Percentiles rank a stretch among this genome's conserved stretches.
These are phyloP conservation scores for Colletotrichum viniferum DNA, from an alignment of 2,329 filamentous ascomycete species.

Conservation along the genomic window DNA sequence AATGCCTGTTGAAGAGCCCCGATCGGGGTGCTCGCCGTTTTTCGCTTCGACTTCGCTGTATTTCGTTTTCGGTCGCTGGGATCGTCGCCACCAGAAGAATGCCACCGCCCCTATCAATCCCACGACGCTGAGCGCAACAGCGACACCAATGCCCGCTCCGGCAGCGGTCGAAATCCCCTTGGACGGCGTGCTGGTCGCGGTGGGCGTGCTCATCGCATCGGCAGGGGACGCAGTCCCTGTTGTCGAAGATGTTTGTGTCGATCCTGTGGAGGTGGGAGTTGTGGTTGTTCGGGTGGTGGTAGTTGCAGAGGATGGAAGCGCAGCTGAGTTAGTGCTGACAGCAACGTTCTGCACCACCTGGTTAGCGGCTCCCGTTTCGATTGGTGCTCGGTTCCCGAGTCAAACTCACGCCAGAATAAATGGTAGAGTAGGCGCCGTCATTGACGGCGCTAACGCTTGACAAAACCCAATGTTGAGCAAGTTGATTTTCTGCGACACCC, in stretches of 20 bases:
- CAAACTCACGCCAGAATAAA: conserved; percentile 30
- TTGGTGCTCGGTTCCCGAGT: background rate
- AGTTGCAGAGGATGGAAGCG: conserved; percentile 12
- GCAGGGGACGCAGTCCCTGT: background rate
- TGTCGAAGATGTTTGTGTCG: background rate
- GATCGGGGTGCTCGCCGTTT: background rate
- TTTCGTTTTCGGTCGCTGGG: background rate
- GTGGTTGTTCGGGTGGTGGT: background rate
- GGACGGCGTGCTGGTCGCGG: background rate
- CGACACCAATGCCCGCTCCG: conserved; percentile 35
- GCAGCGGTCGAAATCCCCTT: conserved; percentile 30
- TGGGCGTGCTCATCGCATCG: background rate
- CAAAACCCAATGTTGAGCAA: conserved; percentile 38
- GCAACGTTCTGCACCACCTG: background rate
- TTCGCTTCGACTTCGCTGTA: conserved; percentile 16
- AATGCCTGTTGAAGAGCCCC: background rate
- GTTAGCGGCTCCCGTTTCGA: background rate
- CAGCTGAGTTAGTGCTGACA: background rate
- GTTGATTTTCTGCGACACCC: conserved; percentile 24
- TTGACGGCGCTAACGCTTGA: conserved; percentile 33
- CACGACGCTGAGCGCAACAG: conserved; percentile 29
- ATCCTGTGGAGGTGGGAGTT: background rate
- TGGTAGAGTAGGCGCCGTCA: conserved; percentile 36
- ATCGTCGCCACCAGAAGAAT: conserved; percentile 32
- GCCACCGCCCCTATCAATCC: conserved; percentile 24